phyloP scores from a whole-genome alignment of 495 filamentous ascomycete species.

The Podospora sp. region DNA sequence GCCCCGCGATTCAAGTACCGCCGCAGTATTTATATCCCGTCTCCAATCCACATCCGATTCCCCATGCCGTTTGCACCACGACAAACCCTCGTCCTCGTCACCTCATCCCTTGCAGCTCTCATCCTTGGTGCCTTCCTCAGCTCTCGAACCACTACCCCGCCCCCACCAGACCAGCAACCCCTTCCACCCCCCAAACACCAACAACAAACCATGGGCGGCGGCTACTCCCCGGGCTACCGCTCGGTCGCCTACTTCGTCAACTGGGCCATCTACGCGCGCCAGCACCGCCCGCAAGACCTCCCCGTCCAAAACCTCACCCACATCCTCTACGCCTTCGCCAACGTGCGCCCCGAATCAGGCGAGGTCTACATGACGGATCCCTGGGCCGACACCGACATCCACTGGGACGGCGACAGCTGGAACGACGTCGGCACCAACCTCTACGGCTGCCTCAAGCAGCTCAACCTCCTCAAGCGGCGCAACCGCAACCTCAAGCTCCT shows the following conservation, averaged over 20 bases:
- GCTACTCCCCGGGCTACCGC: slow-evolving; percentile 53
- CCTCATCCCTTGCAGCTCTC: slow-evolving; percentile 16
- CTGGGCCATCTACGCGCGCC: slow-evolving; percentile 92
- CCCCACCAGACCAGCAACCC: slow-evolving; percentile 3
- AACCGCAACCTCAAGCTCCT: slow-evolving; percentile 89
- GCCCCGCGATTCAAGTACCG: neutral
- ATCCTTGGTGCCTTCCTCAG: slow-evolving; percentile 5
- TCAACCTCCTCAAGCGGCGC: slow-evolving; percentile 84
- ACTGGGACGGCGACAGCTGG: slow-evolving; percentile 81
- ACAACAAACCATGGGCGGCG: slow-evolving; percentile 47
- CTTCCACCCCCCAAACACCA: slow-evolving; percentile 8
- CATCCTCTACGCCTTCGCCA: slow-evolving; percentile 75
- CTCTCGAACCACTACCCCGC: neutral
- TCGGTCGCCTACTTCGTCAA: slow-evolving; percentile 86
- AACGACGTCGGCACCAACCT: slow-evolving; percentile 71
- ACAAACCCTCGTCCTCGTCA: slow-evolving; percentile 9
- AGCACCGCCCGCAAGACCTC: slow-evolving; percentile 84
- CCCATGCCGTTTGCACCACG: slow-evolving; percentile 11
- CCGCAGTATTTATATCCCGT: neutral
- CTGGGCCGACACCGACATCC: slow-evolving; percentile 88
- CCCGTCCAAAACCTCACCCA: slow-evolving; percentile 89
- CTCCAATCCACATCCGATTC: slow-evolving; percentile 6
- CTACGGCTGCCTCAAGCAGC: slow-evolving; percentile 92
- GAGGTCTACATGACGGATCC: slow-evolving; percentile 75
- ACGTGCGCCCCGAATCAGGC: slow-evolving; percentile 64